Evolutionary conservation across 108 stramenopile genomes (phyloP), one percentile per base, ranked within the genome.

Genomic region (Fragilaria crotonensis): DNA sequence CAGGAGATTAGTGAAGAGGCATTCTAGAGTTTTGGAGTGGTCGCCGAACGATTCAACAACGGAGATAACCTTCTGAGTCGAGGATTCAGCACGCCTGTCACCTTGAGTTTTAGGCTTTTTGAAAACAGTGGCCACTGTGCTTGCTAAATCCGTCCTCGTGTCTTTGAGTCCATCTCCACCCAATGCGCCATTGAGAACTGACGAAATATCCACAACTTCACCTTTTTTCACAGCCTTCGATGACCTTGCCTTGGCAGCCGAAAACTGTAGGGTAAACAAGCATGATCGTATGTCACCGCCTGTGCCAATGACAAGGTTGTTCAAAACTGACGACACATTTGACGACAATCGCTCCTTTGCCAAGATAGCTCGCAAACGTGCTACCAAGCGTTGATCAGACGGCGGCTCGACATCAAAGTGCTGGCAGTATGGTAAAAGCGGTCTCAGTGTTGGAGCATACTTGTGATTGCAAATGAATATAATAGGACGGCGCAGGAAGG

Each of bases 381-480:
- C 69, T 1, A 90, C 71, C 48, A 97, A 60, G 19, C 95, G 76
- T 28, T 77, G 51, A 0, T 83, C 72, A 20, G 73, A 62, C 9
- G 92, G 82, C 9, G 85, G 70, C 17, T 66, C 52, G 51, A 96
- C 90, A 58, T 87, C 78, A 54, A 97, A 96, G 5, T 91, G 77
- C 31, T 70, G 67, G 4, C 91, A 87, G 49, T 75, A 84, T 0
- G 88, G 84, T n/a, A 97, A 75, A 26, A 99, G 75, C 9, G 90
- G 83, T n/a, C 94, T 71, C n/a, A 99, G 69, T 9, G 83, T 80
- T 5, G 96, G 94, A 20, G 92, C 91, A 66, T 92, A 95, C 52
- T 87, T 90, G 77, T 97, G 89, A 64, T 99, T 99, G 80, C 98
- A 98, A 72, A 97, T 97, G 61, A 95, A 89, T 53, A 99, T 96